Evolutionary conservation across 176 grass and related monocot species (phyloP).

Genomic region (Metroxylon sagu): DNA sequence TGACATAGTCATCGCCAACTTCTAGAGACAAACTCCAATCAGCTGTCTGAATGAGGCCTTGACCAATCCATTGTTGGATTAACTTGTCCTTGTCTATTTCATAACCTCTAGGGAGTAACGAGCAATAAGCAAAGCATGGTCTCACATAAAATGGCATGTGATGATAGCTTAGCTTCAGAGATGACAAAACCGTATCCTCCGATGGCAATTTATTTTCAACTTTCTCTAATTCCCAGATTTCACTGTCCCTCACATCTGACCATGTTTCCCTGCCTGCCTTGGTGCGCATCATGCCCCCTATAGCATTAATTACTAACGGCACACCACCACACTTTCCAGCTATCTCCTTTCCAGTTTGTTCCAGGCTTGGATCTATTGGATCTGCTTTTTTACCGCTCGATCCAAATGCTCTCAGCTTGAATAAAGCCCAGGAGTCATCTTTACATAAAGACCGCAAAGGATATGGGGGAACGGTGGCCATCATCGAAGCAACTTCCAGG

Average conservation of each 20-base stretch:
- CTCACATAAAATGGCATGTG: slow-evolving; percentile 18
- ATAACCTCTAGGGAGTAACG: background rate
- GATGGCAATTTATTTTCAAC: slow-evolving; percentile 7
- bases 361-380: too few species aligned
- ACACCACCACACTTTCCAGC: slow-evolving; percentile 16
- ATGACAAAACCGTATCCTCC: background rate
- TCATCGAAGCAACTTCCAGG: slow-evolving; percentile 9
- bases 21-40: background rate
- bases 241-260: slow-evolving; percentile 3
- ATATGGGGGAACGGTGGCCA: background rate
- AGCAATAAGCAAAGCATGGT: slow-evolving; percentile 19
- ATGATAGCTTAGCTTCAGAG: slow-evolving; percentile 11
- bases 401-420: background rate
- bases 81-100: background rate
- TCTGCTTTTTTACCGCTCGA: background rate
- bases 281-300: slow-evolving; percentile 11
- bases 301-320: slow-evolving; percentile 17
- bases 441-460: too few species aligned
- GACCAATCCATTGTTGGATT: slow-evolving; percentile 20
- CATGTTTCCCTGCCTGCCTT: slow-evolving; percentile 1
- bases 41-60: slow-evolving; percentile 12
- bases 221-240: slow-evolving; percentile 1
- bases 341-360: slow-evolving; percentile 2
- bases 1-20: background rate
- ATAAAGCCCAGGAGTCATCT: slow-evolving; percentile 2